Evolutionary conservation across 805 yeast genomes (phyloP), one percentile per base, ranked within the genome.

Genomic region (Tetrapisispora nanseiensis): DNA sequence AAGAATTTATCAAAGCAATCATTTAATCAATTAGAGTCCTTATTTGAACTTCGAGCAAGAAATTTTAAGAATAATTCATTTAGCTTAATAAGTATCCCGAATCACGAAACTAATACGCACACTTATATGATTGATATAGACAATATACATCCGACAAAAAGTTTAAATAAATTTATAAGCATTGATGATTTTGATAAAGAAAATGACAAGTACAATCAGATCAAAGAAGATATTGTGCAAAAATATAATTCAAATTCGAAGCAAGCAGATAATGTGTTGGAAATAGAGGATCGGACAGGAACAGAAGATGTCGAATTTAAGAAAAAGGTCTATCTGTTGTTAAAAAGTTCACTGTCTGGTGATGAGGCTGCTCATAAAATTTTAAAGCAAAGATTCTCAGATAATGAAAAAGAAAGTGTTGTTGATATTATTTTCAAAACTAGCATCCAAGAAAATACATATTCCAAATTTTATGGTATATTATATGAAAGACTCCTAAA

Each of bases 301-400:
- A 63, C 79, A 0, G 76, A 76, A 21, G 61, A 79, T 24, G 67
- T 78, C 2, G 76, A 78, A 39, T 77, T 78, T 50, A 86, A 86
- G 51, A 86, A 86, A 51, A 74, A 74, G 1, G 82, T 90, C 2
- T 90, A 90, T 52, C 65, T 89, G 23, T 81, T 90, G 0, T 67
- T 92, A 9, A 86, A 85, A 81, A 86, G 96, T 19, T 79, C 95
- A 46, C 75, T 90, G 80, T 80, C 94, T 0, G 78, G 89, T 5
- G 95, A 86, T 50, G 98, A 92, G 66, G 90, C 95, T 0, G 87
- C 86, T 1, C 97, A 89, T 59, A 89, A 89, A 59, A 63, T 92
- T 6, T 51, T 84, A 32, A 75, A 73, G 53, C 53, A 84, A 11
- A 53, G 69, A 8, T 65, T 70, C 12, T 62, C 65, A 1, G 56